Conservation (phyloP, 176 grass and related monocot genomes). For the Oryza coarctata region DNA sequence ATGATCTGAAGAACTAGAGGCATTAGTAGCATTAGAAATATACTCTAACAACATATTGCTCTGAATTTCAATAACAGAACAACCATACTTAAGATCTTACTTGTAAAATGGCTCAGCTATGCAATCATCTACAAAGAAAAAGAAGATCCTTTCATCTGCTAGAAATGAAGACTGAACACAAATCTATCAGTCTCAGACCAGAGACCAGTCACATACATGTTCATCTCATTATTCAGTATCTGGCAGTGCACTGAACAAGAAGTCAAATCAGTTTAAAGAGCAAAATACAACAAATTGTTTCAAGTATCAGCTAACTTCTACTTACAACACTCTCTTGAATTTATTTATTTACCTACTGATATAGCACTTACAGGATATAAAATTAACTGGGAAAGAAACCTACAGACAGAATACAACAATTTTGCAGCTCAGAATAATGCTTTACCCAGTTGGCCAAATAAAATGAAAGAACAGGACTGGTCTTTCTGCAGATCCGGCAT, state of each 20-base stretch:
- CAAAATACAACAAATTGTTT: not conserved
- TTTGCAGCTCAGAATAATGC: not conserved
- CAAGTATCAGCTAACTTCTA: not conserved
- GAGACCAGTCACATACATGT: not conserved
- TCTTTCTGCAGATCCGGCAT: not conserved
- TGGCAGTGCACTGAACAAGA: not conserved
- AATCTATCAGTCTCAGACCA: not conserved
- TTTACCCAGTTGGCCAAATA: not conserved
- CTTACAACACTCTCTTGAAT: slow-evolving; percentile 28
- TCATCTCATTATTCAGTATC: not conserved
- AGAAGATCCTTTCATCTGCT: not conserved
- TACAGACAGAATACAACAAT: not conserved
- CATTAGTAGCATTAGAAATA: not conserved
- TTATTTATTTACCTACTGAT: slow-evolving; percentile 28
- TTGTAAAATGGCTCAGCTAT: not conserved
- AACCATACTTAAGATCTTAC: not conserved
- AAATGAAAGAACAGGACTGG: not conserved
- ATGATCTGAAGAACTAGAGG: not conserved
- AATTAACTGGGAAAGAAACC: not conserved
- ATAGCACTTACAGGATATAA: not conserved
- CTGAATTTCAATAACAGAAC: not conserved
- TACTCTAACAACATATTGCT: not conserved
- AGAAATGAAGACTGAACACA: not conserved
- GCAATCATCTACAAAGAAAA: not conserved
- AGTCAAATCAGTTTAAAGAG: not conserved